Conservation (phyloP, 1,284 basidiomycete species). For the Rugosomyces carneus region DNA sequence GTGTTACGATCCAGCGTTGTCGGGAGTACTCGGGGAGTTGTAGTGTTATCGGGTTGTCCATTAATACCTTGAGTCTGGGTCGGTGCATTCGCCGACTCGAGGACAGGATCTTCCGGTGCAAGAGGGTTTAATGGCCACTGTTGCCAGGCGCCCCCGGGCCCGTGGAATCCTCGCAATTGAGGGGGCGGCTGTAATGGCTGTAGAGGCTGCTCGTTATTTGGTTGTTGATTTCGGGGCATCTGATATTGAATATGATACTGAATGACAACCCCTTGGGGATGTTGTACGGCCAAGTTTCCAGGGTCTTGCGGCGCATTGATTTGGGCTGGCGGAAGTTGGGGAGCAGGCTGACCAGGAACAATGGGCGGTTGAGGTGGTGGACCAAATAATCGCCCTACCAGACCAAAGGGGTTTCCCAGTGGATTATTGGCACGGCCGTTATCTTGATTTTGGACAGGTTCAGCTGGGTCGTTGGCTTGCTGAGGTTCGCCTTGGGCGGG, state of each 20-base stretch:
- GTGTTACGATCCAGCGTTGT: conserved; percentile 8
- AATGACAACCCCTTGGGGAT: conserved; percentile 35
- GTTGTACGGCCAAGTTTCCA: conserved; percentile 22
- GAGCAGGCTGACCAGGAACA: conserved; percentile 14
- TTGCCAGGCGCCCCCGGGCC: conserved; percentile 59
- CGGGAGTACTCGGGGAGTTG: not conserved
- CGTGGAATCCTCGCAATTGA: conserved; percentile 50
- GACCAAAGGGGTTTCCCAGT: conserved; percentile 36
- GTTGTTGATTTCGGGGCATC: conserved; percentile 25
- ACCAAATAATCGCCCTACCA: conserved; percentile 47
- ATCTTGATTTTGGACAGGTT: conserved; percentile 17
- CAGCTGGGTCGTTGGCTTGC: conserved; percentile 13
- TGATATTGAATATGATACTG: conserved; percentile 57
- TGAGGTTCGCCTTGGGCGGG: conserved; percentile 19
- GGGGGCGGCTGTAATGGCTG: conserved; percentile 35
- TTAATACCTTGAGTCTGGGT: not conserved
- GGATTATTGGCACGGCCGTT: conserved; percentile 24
- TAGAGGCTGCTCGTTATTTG: conserved; percentile 21
- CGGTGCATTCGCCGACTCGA: not conserved
- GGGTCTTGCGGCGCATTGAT: conserved; percentile 15
- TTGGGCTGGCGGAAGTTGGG: conserved; percentile 18
- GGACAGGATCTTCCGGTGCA: conserved; percentile 5
- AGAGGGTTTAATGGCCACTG: conserved; percentile 36
- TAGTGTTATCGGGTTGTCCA: not conserved
- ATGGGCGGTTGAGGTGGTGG: conserved; percentile 24